A percentile compares a stretch with the other conserved stretches of the same genome.
Evolutionary conservation across 495 filamentous ascomycete species (phyloP).

Genomic region (Xylaria castorea): DNA sequence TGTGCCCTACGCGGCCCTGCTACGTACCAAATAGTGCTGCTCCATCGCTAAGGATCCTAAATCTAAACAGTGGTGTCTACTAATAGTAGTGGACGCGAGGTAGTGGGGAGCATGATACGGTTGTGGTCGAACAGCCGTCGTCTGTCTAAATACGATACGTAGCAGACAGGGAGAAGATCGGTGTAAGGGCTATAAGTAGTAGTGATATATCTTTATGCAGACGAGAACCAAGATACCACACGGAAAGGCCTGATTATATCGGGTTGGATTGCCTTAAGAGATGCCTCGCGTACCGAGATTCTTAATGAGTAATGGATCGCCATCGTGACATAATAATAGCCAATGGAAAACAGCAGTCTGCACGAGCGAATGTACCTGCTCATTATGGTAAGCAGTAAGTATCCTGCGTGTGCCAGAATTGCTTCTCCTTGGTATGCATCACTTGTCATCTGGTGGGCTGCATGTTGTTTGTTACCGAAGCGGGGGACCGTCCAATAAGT

Average conservation of each 20-base stretch:
- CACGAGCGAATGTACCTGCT: conserved; percentile 4
- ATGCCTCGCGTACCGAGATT: background rate
- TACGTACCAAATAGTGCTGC: background rate
- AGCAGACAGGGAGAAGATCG: background rate
- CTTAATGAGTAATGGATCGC: background rate
- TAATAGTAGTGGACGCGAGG: background rate
- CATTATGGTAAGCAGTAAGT: background rate
- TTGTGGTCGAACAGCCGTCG: background rate
- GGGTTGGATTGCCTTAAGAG: background rate
- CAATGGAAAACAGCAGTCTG: conserved; percentile 5
- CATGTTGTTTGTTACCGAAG: conserved; percentile 6
- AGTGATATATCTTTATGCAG: background rate
- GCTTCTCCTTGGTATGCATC: background rate
- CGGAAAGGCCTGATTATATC: background rate
- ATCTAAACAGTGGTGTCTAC: background rate
- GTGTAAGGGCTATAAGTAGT: conserved; percentile 2
- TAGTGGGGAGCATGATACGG: background rate
- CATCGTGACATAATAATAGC: conserved; percentile 1
- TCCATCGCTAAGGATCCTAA: background rate
- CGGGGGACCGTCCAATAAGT: background rate
- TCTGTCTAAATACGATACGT: background rate
- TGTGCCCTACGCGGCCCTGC: background rate
- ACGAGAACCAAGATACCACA: background rate
- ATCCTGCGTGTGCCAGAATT: background rate
- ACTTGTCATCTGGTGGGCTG: conserved; percentile 16